Conservation (phyloP, 306 rosid genomes). For the Clitoria ternatea region DNA sequence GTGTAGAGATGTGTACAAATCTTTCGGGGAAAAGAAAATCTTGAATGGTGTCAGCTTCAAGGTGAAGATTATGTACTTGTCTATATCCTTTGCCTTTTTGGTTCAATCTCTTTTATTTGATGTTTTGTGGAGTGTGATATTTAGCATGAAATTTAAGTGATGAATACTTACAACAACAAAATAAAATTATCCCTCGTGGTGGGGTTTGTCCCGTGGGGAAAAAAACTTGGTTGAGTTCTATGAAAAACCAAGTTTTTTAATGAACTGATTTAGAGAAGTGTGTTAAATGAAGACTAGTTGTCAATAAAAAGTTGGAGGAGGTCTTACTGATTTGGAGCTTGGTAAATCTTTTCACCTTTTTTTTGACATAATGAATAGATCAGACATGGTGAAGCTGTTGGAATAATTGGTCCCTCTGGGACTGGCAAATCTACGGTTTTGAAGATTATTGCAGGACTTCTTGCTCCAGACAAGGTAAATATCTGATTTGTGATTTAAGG, state of each 20-base stretch:
- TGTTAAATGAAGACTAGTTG: background rate
- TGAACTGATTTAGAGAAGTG: background rate
- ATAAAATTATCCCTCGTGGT: background rate
- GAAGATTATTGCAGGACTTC: constrained; percentile 94
- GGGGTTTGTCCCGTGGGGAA: background rate
- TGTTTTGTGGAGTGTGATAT: background rate
- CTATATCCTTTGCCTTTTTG: background rate
- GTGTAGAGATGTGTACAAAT: constrained; percentile 82
- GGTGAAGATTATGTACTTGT: constrained; percentile 49
- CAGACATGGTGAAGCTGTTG: constrained; percentile 98
- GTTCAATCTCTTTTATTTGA: background rate
- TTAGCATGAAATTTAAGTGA: background rate
- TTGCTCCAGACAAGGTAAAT: constrained; percentile 79
- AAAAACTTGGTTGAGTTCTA: background rate
- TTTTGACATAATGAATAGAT: constrained; percentile 47
- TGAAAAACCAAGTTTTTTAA: background rate
- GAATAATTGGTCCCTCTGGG: constrained; percentile 98
- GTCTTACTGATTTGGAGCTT: constrained; percentile 1
- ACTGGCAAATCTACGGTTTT: constrained; percentile 92
- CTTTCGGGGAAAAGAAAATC: constrained; percentile 94
- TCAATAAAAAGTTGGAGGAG: background rate
- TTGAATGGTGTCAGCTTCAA: constrained; percentile 96
- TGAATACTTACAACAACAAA: background rate
- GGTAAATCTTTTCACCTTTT: background rate
- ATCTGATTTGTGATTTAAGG: background rate